Evolutionary conservation across 2,329 filamentous ascomycete genomes (phyloP), one percentile per base, ranked within the genome.

Genomic region (Apiospora koreana): DNA sequence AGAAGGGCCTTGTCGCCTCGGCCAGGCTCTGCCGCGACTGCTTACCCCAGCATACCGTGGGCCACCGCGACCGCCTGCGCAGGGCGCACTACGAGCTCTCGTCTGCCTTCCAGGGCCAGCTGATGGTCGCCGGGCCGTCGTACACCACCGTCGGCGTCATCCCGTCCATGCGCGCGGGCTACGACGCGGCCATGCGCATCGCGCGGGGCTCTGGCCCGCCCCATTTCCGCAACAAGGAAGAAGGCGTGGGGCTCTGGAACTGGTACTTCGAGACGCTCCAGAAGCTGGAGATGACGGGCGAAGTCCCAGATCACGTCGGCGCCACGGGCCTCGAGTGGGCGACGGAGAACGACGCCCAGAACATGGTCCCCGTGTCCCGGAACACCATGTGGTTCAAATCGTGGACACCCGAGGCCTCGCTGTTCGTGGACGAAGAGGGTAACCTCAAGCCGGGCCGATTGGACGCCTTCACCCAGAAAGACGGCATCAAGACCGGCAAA

Each of bases 41-140:
- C 78, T 96, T 99, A 74, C 95, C 96, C 14, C 96, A 99, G 82
- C 97, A 97, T 80, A 88, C 86, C 0, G 91, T 97, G 1, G 94
- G 94, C 45, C 95, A 98, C 80, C 81, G 88, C 35, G 80, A 83
- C 10, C 86, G 88, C 71, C 89, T 97, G 83, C 81, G 81, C 28
- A 78, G 79, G 1, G 87, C 91, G 1, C 86, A 91, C 75, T 76
- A 81, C 2, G 84, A 91, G 68, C 84, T 94, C 6, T 77, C 81
- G 42, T 71, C 82, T 3, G 81, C 83, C 6, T 97, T 91, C 78
- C 79, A 85, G 10, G 90, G 91, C 18, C 84, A 86, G 16, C 82
- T 97, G 38, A 86, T 89, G 71, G 90, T 96, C 23, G 86, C 84
- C 0, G 88, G 87, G 4, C 85, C 86, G 46, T 88, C 86, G 68